phyloP scores from a whole-genome alignment of 2,329 filamentous ascomycete genomes.

The Fusarium phyllophilum region DNA sequence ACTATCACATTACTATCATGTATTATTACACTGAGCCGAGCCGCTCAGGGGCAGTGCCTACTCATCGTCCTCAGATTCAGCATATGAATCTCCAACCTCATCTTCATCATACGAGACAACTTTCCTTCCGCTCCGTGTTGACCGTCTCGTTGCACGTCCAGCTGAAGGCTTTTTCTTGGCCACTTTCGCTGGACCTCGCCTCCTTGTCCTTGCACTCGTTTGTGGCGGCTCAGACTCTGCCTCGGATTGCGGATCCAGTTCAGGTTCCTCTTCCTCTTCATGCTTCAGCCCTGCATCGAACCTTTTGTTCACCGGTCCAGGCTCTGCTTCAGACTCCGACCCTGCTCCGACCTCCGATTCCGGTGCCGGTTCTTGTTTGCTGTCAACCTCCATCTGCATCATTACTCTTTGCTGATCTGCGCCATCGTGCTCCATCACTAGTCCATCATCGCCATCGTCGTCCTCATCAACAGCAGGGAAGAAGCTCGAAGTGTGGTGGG shows the following conservation, averaged over 20 bases:
- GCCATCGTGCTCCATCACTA: constrained; percentile 48
- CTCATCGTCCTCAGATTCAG: constrained; percentile 14
- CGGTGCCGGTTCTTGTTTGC: not conserved
- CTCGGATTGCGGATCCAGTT: not conserved
- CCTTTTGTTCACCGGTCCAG: not conserved
- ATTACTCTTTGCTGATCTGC: not conserved
- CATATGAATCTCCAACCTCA: constrained; percentile 20
- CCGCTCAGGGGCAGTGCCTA: not conserved
- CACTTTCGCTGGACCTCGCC: constrained; percentile 6
- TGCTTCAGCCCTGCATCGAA: not conserved
- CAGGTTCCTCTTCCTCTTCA: not conserved
- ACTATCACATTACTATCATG: not conserved
- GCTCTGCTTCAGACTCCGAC: not conserved
- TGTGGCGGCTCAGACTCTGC: constrained; percentile 10
- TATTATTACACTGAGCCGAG: not conserved
- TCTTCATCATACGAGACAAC: constrained; percentile 25
- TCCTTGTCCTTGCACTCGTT: constrained; percentile 2
- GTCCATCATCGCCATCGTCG: constrained; percentile 48
- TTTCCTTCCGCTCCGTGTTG: constrained; percentile 30
- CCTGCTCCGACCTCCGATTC: not conserved
- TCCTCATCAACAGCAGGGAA: constrained; percentile 60
- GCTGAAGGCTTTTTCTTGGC: not conserved
- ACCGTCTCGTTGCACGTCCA: constrained; percentile 25
- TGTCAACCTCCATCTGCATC: not conserved
- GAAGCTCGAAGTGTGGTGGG: constrained; percentile 55